Base-by-base conservation (phyloP, 805 yeast genomes). In the Teunomyces cretensis region DNA sequence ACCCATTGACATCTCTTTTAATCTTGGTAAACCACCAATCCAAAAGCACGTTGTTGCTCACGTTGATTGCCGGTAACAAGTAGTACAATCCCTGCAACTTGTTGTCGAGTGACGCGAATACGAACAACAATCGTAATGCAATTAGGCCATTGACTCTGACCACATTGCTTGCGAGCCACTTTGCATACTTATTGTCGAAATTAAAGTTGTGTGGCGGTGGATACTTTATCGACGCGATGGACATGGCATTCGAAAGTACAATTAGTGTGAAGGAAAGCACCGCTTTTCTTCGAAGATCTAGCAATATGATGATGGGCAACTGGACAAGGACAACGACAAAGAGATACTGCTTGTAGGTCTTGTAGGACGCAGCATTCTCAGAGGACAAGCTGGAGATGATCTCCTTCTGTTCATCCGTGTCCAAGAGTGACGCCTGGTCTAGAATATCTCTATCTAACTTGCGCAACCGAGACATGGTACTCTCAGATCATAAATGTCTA, bases 331-430 rank as follows among this genome's bases (percentile, higher is more conserved):
- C 40, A n/a, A 55, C 42, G 15, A 49, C 32, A 17, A 47, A 37
- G 12, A 50, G 40, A 41, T 43, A 51, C 15, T 41, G 27, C 30
- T 43, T 45, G 39, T 40, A 44, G 3, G 40, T 26, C 8, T 24
- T 28, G 37, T 44, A 40, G 17, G 49, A 31, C n/a, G 41, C 46
- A 26, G 45, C 44, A 45, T 60, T 60, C 33, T 51, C 49, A 2
- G 42, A 38, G 3, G 44, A 30, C 17, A 60, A 48, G 30, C 45
- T 49, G 27, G 44, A 39, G 22, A 60, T 48, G 24, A 60, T 48
- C n/a, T 45, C 48, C 5, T 52, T 51, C 48, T 60, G 65, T 47
- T 60, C 65, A 14, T 56, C 62, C 14, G 52, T 44, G 19, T 60
- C 65, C 6, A 60, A 39, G 22, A 42, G 30, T 47, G 57, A 31